These are phyloP conservation scores for Penicillium egyptiacum DNA, from an alignment of 495 filamentous ascomycete genomes.

Conservation along the genomic window DNA sequence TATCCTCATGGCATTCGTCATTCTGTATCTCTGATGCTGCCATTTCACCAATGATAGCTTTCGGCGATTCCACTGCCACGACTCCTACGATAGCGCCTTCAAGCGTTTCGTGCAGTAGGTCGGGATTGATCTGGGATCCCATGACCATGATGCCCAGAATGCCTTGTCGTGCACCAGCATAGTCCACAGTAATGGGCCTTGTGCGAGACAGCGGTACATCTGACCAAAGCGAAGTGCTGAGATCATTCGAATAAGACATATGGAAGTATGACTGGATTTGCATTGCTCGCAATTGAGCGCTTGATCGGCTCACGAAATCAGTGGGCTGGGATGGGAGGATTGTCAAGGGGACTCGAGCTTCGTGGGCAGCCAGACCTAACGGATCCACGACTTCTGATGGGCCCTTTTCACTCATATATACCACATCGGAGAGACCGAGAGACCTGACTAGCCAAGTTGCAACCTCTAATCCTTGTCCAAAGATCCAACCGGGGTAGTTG, in stretches of 20 bases:
- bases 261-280: constrained; percentile 82
- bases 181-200: constrained; percentile 56
- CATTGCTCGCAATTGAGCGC: constrained; percentile 72
- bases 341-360: constrained; percentile 39
- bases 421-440: constrained; percentile 55
- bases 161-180: constrained; percentile 50
- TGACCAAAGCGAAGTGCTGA: constrained; percentile 47
- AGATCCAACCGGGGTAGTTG: constrained; percentile 83
- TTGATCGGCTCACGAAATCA: constrained; percentile 61
- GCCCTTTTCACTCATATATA: constrained; percentile 74
- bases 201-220: constrained; percentile 46
- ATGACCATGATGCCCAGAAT: constrained; percentile 55
- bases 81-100: constrained; percentile 60
- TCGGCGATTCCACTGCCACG: constrained; percentile 50
- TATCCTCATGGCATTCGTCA: constrained; percentile 22
- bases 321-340: constrained; percentile 57
- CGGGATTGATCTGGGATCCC: constrained; percentile 48
- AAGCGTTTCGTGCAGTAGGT: constrained; percentile 51
- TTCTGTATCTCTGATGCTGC: constrained; percentile 1
- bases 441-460: constrained; percentile 60
- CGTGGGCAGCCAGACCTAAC: constrained; percentile 41
- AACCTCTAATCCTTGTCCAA: constrained; percentile 71
- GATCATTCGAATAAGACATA: constrained; percentile 35
- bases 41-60: constrained; percentile 29
- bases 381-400: constrained; percentile 63